Conservation (phyloP, 108 stramenopile species). For the Ochromonas danica region DNA sequence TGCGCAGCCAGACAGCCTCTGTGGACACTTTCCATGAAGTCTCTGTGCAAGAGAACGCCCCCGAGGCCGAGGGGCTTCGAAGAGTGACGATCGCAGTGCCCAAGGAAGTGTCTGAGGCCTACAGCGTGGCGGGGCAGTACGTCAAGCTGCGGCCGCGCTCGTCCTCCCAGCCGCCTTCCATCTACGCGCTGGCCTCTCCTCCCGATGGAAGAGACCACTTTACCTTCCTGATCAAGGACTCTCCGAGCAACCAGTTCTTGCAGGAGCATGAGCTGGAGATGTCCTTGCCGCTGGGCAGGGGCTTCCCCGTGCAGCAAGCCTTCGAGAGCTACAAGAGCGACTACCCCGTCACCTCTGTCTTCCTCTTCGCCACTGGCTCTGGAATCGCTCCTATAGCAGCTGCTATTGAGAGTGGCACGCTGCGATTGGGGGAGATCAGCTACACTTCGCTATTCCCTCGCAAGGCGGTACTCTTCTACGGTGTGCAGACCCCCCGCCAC, state of each 20-base stretch:
- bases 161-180: background rate
- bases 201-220: background rate
- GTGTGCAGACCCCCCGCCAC: constrained; percentile 68
- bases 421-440: constrained; percentile 54
- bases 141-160: background rate
- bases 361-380: constrained; percentile 76
- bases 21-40: too few species aligned
- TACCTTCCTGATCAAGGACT: background rate
- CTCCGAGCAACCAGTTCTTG: background rate
- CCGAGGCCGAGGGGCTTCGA: too few species aligned
- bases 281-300: constrained; percentile 79
- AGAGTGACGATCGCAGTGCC: too few species aligned
- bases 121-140: background rate
- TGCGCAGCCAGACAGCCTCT: too few species aligned
- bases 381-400: constrained; percentile 88
- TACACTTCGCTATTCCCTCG: background rate
- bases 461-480: constrained; percentile 73
- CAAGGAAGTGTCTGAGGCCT: background rate
- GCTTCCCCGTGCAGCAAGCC: constrained; percentile 76
- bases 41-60: too few species aligned
- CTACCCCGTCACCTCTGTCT: constrained; percentile 78
- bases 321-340: constrained; percentile 81
- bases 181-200: background rate
- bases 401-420: constrained; percentile 72
- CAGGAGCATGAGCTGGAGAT: constrained; percentile 48